Evolutionary conservation across 345 rosid genomes (phyloP).

Genomic region (Eucalyptus brandiana): DNA sequence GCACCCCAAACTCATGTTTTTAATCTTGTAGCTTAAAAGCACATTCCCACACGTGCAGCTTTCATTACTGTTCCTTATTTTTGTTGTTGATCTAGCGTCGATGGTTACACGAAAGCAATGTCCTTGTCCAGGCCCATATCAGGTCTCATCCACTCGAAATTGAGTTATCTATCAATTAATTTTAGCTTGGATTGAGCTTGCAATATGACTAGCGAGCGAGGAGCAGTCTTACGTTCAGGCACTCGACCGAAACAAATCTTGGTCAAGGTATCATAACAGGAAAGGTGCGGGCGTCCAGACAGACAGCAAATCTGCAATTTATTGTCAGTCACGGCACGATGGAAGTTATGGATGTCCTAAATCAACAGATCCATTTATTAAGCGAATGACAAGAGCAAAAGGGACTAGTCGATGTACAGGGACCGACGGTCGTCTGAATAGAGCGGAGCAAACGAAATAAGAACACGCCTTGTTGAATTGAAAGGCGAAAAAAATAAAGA

Average conservation of each 20-base stretch:
- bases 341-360: background rate
- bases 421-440: background rate
- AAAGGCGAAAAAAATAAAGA: background rate
- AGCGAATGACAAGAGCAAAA: background rate
- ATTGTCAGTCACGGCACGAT: background rate
- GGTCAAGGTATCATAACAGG: background rate
- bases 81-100: background rate
- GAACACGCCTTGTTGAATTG: background rate
- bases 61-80: background rate
- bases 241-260: background rate
- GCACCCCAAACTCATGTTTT: background rate
- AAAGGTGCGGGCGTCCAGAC: background rate
- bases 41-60: background rate
- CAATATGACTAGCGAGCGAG: background rate
- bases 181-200: background rate
- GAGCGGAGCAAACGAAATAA: background rate
- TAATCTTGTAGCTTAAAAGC: background rate
- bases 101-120: background rate
- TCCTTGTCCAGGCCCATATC: background rate
- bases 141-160: background rate
- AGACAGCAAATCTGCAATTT: background rate
- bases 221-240: background rate
- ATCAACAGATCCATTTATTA: no score
- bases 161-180: background rate
- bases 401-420: background rate